Conservation (phyloP, 352 stramenopile genomes). For the Phytophthora pinifolia region DNA sequence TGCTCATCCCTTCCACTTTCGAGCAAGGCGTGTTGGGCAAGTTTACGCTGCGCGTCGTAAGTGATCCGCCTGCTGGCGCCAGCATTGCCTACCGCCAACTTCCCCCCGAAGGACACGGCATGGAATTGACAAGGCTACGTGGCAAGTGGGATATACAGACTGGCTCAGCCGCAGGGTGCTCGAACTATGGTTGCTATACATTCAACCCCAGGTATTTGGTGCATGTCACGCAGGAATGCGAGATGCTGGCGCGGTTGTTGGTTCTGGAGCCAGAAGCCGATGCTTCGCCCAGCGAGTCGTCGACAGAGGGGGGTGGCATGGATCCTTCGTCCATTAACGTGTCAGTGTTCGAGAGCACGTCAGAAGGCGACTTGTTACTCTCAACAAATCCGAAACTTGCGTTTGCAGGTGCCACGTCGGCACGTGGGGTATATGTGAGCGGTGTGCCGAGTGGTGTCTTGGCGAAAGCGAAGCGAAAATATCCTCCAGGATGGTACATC, state of each 20-base stretch:
- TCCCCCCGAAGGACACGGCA: conserved; percentile 52
- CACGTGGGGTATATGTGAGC: conserved; percentile 53
- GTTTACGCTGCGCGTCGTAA: conserved; percentile 65
- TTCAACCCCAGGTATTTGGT: conserved; percentile 84
- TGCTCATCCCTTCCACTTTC: conserved; percentile 81
- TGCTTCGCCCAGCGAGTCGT: conserved; percentile 8
- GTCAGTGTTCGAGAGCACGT: conserved; percentile 65
- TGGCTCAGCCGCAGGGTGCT: conserved; percentile 71
- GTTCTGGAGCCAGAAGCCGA: conserved; percentile 24
- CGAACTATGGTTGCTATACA: conserved; percentile 80
- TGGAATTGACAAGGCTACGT: conserved; percentile 40
- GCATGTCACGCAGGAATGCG: conserved; percentile 47
- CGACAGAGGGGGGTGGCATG: conserved; percentile 3
- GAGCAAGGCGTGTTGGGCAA: conserved; percentile 37
- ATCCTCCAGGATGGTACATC: conserved; percentile 65
- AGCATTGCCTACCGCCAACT: conserved; percentile 36
- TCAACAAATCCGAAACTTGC: conserved; percentile 62
- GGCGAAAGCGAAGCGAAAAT: conserved; percentile 34
- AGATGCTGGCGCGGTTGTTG: conserved; percentile 59
- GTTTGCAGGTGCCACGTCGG: conserved; percentile 54
- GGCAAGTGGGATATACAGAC: conserved; percentile 54
- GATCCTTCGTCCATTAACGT: conserved; percentile 62
- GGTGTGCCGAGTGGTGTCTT: conserved; percentile 56
- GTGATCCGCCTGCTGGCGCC: conserved; percentile 45
- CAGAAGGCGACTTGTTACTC: conserved; percentile 54